These are phyloP conservation scores for Acacia concinna DNA, from an alignment of 331 rosid genomes.

Conservation along the genomic window DNA sequence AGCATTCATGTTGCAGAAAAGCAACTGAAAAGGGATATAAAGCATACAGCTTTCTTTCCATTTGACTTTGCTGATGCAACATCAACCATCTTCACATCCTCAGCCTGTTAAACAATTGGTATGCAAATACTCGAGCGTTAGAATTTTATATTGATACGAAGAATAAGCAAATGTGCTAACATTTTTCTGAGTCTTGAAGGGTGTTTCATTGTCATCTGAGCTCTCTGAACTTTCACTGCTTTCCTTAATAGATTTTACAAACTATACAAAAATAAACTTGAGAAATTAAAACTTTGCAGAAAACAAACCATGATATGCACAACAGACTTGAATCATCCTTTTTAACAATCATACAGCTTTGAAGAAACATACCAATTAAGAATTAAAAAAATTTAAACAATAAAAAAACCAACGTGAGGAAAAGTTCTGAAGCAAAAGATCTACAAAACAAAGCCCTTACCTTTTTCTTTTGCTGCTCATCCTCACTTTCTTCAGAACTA, in stretches of 20 bases:
- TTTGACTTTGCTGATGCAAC: conserved; percentile 32
- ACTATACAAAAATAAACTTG: conserved; percentile 30
- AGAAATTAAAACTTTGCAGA: background rate
- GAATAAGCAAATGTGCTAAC: conserved; percentile 2
- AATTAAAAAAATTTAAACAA: background rate
- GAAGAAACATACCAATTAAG: conserved; percentile 29
- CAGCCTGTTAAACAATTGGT: background rate
- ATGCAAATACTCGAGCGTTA: background rate
- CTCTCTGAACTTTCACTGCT: conserved; percentile 29
- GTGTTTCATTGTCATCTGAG: conserved; percentile 32
- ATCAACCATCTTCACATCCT: conserved; percentile 69
- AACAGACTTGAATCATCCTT: conserved; percentile 14
- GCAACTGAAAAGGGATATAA: background rate
- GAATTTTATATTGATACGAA: background rate
- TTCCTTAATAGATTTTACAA: conserved; percentile 15
- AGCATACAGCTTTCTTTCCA: conserved; percentile 47
- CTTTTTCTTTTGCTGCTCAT: conserved; percentile 42
- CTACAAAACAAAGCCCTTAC: conserved; percentile 33
- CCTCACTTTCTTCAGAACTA: conserved; percentile 47
- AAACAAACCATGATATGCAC: conserved; percentile 4
- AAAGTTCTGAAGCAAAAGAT: background rate
- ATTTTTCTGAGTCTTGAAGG: conserved; percentile 29
- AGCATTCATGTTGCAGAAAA: background rate
- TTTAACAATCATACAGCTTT: conserved; percentile 10
- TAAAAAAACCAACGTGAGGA: background rate